Evolutionary conservation across 805 yeast species (phyloP).

Genomic region (Alloascoidea hylecoeti): DNA sequence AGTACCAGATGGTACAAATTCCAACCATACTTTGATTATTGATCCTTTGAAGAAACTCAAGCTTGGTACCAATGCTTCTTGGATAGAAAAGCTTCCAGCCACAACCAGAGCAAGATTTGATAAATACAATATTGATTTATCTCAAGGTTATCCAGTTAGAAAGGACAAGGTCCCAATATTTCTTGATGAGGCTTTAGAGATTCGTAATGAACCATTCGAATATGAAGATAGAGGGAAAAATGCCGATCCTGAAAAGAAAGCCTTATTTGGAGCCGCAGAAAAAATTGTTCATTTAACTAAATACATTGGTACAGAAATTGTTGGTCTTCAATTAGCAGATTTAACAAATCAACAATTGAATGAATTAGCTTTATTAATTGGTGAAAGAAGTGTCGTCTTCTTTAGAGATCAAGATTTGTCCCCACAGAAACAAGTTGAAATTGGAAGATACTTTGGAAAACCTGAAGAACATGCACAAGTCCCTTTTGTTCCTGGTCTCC

Average conservation of each 20-base stretch:
- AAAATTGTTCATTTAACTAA: slow-evolving; percentile 27
- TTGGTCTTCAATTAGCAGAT: slow-evolving; percentile 29
- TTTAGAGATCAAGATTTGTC: slow-evolving; percentile 31
- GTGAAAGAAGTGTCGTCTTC: slow-evolving; percentile 37
- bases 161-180: slow-evolving; percentile 18
- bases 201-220: slow-evolving; percentile 19
- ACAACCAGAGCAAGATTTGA: slow-evolving; percentile 17
- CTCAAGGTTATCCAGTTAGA: slow-evolving; percentile 24
- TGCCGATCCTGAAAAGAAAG: slow-evolving; percentile 23
- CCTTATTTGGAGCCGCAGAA: slow-evolving; percentile 24
- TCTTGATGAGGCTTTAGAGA: slow-evolving; percentile 22
- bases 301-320: slow-evolving; percentile 33
- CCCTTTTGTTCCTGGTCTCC: slow-evolving; percentile 20
- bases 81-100: slow-evolving; percentile 11
- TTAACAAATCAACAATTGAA: slow-evolving; percentile 28
- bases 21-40: too few relatives aligned
- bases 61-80: too few relatives aligned
- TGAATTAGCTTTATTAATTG: slow-evolving; percentile 30
- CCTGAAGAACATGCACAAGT: slow-evolving; percentile 25
- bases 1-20: too few relatives aligned
- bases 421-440: slow-evolving; percentile 25
- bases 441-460: slow-evolving; percentile 32
- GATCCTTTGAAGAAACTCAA: too few relatives aligned
- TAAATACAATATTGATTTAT: slow-evolving; percentile 20
- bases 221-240: slow-evolving; percentile 20